Conservation (phyloP, 2,329 filamentous ascomycete species). For the Tympanopsis confertula region DNA sequence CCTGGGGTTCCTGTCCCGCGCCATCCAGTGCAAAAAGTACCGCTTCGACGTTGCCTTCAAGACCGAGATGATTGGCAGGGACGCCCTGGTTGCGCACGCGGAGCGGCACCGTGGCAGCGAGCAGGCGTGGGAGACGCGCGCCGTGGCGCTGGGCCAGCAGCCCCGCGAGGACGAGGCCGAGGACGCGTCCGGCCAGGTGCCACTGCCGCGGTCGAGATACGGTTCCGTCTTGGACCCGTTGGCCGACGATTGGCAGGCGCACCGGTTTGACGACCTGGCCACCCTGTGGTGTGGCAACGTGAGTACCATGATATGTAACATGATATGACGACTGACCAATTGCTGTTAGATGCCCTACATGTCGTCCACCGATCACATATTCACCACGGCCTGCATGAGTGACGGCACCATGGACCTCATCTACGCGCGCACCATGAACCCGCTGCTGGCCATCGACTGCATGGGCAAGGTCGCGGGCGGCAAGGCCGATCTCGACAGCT, state of each 20-base stretch:
- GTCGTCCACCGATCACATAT: constrained; percentile 79
- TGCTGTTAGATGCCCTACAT: constrained; percentile 70
- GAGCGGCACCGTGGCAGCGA: constrained; percentile 29
- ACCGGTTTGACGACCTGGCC: constrained; percentile 66
- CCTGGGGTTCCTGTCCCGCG: constrained; percentile 67
- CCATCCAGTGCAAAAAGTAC: constrained; percentile 68
- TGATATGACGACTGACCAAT: background rate
- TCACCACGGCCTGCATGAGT: constrained; percentile 66
- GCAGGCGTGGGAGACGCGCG: constrained; percentile 11
- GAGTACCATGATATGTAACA: constrained; percentile 15
- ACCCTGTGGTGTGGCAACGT: constrained; percentile 91
- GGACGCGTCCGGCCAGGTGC: constrained; percentile 2
- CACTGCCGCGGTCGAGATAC: constrained; percentile 62
- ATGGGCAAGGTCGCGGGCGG: constrained; percentile 62
- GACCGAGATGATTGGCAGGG: constrained; percentile 67
- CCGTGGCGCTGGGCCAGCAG: constrained; percentile 13
- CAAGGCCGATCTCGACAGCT: constrained; percentile 70
- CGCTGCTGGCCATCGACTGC: constrained; percentile 53
- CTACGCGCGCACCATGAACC: constrained; percentile 65
- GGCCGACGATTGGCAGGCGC: constrained; percentile 64
- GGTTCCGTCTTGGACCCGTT: constrained; percentile 70
- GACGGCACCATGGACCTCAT: constrained; percentile 83
- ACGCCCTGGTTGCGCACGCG: constrained; percentile 60
- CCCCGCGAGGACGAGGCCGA: constrained; percentile 17
- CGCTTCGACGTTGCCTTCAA: constrained; percentile 83